Conservation (phyloP, 2,329 filamentous ascomycete genomes). For the Penicillium freii region DNA sequence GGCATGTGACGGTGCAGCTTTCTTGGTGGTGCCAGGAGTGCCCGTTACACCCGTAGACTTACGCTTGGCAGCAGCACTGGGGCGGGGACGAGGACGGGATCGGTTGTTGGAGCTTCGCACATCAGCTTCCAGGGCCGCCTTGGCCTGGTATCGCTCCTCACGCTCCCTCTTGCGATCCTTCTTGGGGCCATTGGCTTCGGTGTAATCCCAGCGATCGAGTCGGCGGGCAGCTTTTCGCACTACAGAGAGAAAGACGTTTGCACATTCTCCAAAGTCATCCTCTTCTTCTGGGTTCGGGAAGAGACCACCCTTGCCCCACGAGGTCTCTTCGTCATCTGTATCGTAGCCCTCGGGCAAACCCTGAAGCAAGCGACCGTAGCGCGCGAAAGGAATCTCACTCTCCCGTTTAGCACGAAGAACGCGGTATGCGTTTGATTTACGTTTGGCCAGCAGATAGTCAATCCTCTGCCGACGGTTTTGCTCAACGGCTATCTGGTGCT, state of each 20-base stretch:
- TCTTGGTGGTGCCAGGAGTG: conserved; percentile 22
- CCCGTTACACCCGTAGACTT: conserved; percentile 27
- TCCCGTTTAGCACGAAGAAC: conserved; percentile 40
- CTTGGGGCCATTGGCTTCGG: conserved; percentile 40
- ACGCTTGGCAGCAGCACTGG: conserved; percentile 29
- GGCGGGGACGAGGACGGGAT: conserved; percentile 21
- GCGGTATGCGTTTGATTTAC: conserved; percentile 40
- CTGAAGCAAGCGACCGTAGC: conserved; percentile 43
- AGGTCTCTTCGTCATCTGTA: conserved; percentile 45
- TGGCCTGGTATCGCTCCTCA: conserved; percentile 38
- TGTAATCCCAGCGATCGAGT: conserved; percentile 48
- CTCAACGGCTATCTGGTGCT: conserved; percentile 51
- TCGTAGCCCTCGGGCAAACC: conserved; percentile 47
- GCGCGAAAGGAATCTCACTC: conserved; percentile 40
- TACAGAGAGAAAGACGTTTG: conserved; percentile 45
- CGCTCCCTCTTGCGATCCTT: conserved; percentile 39
- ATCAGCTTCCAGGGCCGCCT: conserved; percentile 25
- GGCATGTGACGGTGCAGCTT: conserved; percentile 23
- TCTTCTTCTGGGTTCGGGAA: conserved; percentile 43
- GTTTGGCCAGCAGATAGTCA: conserved; percentile 47
- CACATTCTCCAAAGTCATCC: conserved; percentile 50
- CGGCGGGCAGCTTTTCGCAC: conserved; percentile 44
- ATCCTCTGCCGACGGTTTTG: conserved; percentile 50
- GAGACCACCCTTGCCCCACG: conserved; percentile 45
- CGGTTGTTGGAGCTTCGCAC: conserved; percentile 21